These are phyloP conservation scores for Artemisia annua DNA, from an alignment of 129 eudicot species.

Conservation along the genomic window DNA sequence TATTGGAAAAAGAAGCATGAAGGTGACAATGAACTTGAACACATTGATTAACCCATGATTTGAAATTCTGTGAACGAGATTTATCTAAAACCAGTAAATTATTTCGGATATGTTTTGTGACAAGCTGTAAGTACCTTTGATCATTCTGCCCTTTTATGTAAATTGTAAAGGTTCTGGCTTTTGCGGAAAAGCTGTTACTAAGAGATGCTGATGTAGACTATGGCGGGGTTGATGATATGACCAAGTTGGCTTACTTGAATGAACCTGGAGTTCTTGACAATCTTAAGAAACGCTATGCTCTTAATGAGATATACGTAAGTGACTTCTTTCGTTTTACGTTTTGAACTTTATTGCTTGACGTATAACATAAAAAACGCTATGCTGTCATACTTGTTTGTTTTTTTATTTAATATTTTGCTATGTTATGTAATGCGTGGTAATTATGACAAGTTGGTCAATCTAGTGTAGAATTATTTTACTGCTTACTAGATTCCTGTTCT, in stretches of 20 bases:
- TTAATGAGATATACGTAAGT: conserved; percentile 94
- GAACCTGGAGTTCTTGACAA: conserved; percentile 99
- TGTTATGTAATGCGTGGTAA: background rate
- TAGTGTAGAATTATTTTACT: background rate
- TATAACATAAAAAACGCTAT: background rate
- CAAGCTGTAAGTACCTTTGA: conserved; percentile 11
- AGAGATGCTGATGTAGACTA: conserved; percentile 89
- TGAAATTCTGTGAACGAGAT: conserved; percentile 2
- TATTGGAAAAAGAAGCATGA: conserved; percentile 12
- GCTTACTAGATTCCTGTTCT: too few relatives aligned
- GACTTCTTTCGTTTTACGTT: background rate
- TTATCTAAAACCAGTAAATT: conserved; percentile 4
- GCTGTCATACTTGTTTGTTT: conserved; percentile 5
- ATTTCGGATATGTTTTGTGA: background rate
- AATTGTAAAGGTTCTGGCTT: conserved; percentile 47
- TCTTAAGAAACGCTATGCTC: conserved; percentile 82
- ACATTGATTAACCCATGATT: background rate
- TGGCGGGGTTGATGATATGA: conserved; percentile 99
- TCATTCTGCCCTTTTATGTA: conserved; percentile 9
- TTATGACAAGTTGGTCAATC: conserved; percentile 6
- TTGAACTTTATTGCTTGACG: background rate
- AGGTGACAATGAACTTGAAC: conserved; percentile 16
- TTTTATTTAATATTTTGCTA: conserved; percentile 10
- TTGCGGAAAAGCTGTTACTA: conserved; percentile 64
- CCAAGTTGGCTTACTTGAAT: conserved; percentile 90